Percentiles rank a stretch among this genome's conserved stretches.
Evolutionary conservation across 805 yeast species (phyloP).

Genomic region (Lipomyces anomalus): DNA sequence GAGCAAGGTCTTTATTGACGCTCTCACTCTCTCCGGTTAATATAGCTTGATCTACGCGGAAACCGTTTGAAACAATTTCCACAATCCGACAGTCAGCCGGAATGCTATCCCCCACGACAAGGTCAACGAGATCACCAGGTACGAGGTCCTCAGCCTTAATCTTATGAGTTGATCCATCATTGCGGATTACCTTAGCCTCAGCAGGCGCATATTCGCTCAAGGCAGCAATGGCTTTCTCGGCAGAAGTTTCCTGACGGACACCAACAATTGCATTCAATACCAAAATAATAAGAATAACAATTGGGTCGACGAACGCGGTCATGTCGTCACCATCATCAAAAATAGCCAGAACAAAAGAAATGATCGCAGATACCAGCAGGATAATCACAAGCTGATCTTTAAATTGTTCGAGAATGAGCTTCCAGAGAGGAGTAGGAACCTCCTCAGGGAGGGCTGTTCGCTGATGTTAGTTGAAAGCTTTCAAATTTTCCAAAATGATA

Average conservation of each 20-base stretch:
- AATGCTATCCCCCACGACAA: constrained; percentile 40
- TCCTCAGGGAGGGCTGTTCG: constrained; percentile 35
- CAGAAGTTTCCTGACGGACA: constrained; percentile 46
- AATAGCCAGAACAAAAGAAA: constrained; percentile 34
- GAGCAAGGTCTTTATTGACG: constrained; percentile 35
- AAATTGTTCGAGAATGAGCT: constrained; percentile 36
- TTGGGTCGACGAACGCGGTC: constrained; percentile 35
- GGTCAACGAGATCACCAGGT: constrained; percentile 41
- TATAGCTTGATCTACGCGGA: constrained; percentile 43
- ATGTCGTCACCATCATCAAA: constrained; percentile 32
- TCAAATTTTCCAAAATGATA: background rate
- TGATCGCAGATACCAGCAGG: constrained; percentile 32
- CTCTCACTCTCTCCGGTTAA: constrained; percentile 35
- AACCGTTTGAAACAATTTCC: constrained; percentile 32
- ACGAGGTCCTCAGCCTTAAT: constrained; percentile 40
- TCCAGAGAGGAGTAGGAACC: constrained; percentile 35
- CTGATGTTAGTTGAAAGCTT: background rate
- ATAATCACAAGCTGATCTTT: constrained; percentile 36
- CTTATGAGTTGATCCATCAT: constrained; percentile 37
- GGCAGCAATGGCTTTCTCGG: constrained; percentile 49
- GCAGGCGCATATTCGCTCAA: constrained; percentile 44
- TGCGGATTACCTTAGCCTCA: constrained; percentile 42
- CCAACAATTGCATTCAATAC: constrained; percentile 45
- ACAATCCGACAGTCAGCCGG: constrained; percentile 42
- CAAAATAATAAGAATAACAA: constrained; percentile 44